Percentiles rank a stretch among this genome's conserved stretches.
Evolutionary conservation across 1,284 basidiomycete genomes (phyloP).

Genomic region (Puccinia novopanici): DNA sequence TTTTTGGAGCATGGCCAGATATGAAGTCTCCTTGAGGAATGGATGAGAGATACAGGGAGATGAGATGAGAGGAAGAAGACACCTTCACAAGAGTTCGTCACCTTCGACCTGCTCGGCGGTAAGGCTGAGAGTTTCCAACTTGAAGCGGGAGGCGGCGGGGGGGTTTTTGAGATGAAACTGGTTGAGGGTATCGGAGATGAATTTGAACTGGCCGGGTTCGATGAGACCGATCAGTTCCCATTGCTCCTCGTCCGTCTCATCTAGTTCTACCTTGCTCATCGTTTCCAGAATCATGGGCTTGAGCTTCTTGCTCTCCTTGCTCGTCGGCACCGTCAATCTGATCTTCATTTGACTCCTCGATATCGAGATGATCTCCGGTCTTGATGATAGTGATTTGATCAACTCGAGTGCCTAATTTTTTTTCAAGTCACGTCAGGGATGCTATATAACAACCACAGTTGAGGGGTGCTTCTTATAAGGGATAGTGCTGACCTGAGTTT

Average conservation of each 20-base stretch:
- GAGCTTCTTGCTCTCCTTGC: constrained; percentile 71
- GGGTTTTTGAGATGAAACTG: constrained; percentile 59
- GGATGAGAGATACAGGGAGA: neutral
- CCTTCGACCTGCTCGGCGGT: constrained; percentile 46
- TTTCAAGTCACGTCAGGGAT: neutral
- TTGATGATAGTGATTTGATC: constrained; percentile 75
- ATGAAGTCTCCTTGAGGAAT: neutral
- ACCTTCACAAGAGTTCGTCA: constrained; percentile 35
- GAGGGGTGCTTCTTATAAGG: no score
- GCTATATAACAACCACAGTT: no score
- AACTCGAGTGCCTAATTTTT: constrained; percentile 77
- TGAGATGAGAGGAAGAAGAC: neutral
- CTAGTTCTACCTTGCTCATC: constrained; percentile 80
- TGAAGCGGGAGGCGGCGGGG: constrained; percentile 72
- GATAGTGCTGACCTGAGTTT: constrained; percentile 59
- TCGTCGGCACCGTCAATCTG: constrained; percentile 72
- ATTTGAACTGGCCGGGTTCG: constrained; percentile 85
- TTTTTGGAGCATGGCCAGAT: neutral
- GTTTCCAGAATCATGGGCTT: constrained; percentile 72
- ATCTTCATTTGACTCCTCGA: constrained; percentile 90
- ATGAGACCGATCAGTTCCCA: constrained; percentile 91
- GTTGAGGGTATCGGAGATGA: constrained; percentile 84
- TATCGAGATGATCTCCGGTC: constrained; percentile 79
- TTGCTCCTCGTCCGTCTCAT: constrained; percentile 70
- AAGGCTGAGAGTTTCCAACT: constrained; percentile 44